Evolutionary conservation across 495 filamentous ascomycete genomes (phyloP), one percentile per base, ranked within the genome.

Genomic region (Penicillium macrosclerotiorum): DNA sequence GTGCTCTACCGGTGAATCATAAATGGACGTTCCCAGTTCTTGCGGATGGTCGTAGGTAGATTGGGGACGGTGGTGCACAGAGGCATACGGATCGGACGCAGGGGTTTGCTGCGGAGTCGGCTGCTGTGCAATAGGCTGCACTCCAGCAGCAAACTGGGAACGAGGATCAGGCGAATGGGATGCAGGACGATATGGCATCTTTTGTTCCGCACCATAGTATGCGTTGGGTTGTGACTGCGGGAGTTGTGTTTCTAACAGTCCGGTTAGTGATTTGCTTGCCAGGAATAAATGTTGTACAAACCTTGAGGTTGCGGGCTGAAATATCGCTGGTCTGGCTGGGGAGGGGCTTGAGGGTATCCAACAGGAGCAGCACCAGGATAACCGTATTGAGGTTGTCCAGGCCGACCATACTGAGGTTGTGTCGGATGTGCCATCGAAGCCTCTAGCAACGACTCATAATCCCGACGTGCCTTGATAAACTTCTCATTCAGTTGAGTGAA

Each of bases 401-500:
- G 80, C 49, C 83, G 74, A 20, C 78, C 78, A 60, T 88, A 92
- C 51, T 81, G 85, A 18, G 83, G 80, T 51, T 88, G 83, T n/a
- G 82, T 71, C 6, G 87, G 81, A 46, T 94, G 89, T 1, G 93
- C 82, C 90, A 98, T 96, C 18, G 92, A 96, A 18, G 88, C 85
- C 65, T 98, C 93, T 26, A 98, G 74, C n/a, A 98, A 76, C 20
- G 87, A 82, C 66, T 98, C 93, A 64, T 97, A 98, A 62, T 97
- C 93, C 54, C 92, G 80, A 45, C 93, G 83, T 8, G 93, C 93
- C 68, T 98, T 98, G 75, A 98, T 97, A 66, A 98, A 98, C 64
- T 97, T 97, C 57, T 98, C 93, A 62, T 98, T 98, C 31, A 98
- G 78, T 58, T 95, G 90, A 3, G 92, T 95, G 60, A 98, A 96